These are phyloP conservation scores for Pseudognaphalium luteoalbum DNA, from an alignment of 129 eudicot species.

Conservation along the genomic window DNA sequence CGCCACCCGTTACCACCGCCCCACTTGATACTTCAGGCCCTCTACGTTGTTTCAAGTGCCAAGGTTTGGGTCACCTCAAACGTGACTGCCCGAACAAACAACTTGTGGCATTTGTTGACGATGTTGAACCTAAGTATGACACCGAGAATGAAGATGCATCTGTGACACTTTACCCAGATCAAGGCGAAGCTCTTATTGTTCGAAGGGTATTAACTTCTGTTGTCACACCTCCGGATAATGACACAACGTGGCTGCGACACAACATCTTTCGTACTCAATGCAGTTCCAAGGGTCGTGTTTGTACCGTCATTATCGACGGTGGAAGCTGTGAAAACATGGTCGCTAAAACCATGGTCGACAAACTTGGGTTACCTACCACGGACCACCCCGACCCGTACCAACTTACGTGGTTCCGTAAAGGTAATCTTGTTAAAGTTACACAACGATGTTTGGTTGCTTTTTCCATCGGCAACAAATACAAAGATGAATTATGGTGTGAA, in stretches of 20 bases:
- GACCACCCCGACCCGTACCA: slow-evolving; percentile 3
- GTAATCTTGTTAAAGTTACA: neutral
- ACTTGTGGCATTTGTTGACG: neutral
- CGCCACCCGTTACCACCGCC: neutral
- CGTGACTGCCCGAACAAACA: slow-evolving; percentile 5
- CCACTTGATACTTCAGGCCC: neutral
- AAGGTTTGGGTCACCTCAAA: slow-evolving; percentile 1
- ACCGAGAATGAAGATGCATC: neutral
- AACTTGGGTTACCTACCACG: neutral
- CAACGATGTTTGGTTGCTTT: neutral
- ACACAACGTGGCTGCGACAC: neutral
- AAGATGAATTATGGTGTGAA: neutral
- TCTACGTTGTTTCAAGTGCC: neutral
- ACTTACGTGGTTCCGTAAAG: neutral
- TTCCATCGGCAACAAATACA: neutral
- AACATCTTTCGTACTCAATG: neutral
- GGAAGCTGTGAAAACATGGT: neutral
- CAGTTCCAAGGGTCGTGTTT: neutral
- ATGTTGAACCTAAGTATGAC: neutral
- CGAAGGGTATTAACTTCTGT: neutral
- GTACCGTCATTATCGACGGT: neutral
- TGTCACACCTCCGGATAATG: neutral
- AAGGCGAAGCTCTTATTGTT: neutral
- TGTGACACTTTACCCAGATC: neutral
- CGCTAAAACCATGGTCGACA: neutral